phyloP scores from a whole-genome alignment of 768 basidiomycete species.

The Cubamyces lactineus region DNA sequence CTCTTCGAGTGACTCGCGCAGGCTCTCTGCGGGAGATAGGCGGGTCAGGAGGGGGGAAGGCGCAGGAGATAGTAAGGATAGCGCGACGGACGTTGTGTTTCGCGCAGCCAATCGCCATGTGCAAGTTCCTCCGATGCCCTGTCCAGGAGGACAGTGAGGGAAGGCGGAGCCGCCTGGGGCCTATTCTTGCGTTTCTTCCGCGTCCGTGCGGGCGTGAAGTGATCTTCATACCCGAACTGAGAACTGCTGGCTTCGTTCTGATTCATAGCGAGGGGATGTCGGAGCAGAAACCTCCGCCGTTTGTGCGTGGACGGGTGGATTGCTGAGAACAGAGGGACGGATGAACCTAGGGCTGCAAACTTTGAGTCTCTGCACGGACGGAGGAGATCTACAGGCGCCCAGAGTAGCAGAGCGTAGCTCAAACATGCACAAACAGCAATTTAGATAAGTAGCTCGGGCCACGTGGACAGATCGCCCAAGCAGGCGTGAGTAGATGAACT shows the following conservation, averaged over 20 bases:
- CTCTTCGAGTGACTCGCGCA: constrained; percentile 30
- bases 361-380: too few relatives aligned
- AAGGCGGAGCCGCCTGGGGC: constrained; percentile 34
- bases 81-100: constrained; percentile 55
- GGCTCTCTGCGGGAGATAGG: constrained; percentile 23
- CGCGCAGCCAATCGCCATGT: constrained; percentile 55
- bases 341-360: too few relatives aligned
- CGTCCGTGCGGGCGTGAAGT: constrained; percentile 53
- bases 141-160: constrained; percentile 45
- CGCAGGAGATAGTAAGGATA: constrained; percentile 11
- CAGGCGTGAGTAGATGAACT: too few relatives aligned
- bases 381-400: too few relatives aligned
- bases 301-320: background rate
- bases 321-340: too few relatives aligned
- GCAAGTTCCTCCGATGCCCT: constrained; percentile 50
- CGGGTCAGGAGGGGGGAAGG: constrained; percentile 14
- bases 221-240: constrained; percentile 48
- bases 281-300: background rate
- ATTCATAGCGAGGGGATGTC: background rate
- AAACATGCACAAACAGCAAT: too few relatives aligned
- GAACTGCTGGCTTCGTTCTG: background rate
- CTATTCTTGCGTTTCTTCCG: constrained; percentile 57
- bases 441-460: too few relatives aligned
- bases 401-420: too few relatives aligned
- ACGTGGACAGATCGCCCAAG: too few relatives aligned